Percentiles rank a stretch among this genome's conserved stretches.
phyloP scores from a whole-genome alignment of 192 early-diverging fungal species.

The Gamsiella multidivaricata region DNA sequence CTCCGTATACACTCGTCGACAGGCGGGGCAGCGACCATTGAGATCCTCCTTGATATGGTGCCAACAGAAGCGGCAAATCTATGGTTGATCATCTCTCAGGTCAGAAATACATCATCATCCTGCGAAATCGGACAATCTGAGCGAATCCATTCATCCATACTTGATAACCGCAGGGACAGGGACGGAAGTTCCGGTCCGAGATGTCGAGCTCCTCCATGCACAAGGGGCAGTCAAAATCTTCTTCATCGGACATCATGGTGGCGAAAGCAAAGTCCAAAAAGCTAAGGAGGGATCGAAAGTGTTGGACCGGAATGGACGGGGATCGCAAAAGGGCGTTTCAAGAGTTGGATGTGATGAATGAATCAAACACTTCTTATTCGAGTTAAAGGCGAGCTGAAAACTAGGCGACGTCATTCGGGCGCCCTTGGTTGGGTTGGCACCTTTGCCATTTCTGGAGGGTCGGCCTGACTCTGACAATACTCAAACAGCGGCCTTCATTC shows the following conservation, averaged over 20 bases:
- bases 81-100: constrained; percentile 12
- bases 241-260: constrained; percentile 73
- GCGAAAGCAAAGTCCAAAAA: neutral
- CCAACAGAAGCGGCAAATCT: constrained; percentile 99
- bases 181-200: constrained; percentile 95
- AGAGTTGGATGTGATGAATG: too few relatives aligned
- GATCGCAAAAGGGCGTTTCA: too few relatives aligned
- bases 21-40: constrained; percentile 95
- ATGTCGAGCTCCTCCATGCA: constrained; percentile 99
- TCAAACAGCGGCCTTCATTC: too few relatives aligned
- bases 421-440: too few relatives aligned
- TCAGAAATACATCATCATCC: too few relatives aligned
- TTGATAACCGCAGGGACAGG: constrained; percentile 98
- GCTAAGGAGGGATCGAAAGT: neutral
- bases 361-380: too few relatives aligned
- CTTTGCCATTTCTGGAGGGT: too few relatives aligned
- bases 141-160: too few relatives aligned
- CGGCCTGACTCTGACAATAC: too few relatives aligned
- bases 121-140: too few relatives aligned
- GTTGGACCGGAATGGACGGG: neutral
- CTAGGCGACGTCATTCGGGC: too few relatives aligned
- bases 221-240: constrained; percentile 97
- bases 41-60: constrained; percentile 96
- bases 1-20: constrained; percentile 89
- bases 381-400: too few relatives aligned